These are phyloP conservation scores for Candida cerambycidarum DNA, from an alignment of 805 yeast genomes.

Conservation along the genomic window DNA sequence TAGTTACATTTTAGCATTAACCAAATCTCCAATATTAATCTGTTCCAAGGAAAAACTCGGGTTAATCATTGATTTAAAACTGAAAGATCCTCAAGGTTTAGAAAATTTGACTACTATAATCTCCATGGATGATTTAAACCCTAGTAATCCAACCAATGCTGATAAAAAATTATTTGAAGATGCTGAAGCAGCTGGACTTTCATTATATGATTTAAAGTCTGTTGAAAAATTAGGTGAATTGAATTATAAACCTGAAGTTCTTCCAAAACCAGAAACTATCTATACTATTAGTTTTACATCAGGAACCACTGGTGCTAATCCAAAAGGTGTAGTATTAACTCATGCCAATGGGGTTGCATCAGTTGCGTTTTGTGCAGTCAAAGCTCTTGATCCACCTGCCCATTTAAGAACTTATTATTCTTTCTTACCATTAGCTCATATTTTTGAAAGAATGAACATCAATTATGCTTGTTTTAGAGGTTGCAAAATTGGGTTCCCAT, in stretches of 20 bases:
- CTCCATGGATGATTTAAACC: slow-evolving; percentile 38
- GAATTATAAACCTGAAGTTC: slow-evolving; percentile 29
- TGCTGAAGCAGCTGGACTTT: slow-evolving; percentile 19
- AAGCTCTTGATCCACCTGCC: slow-evolving; percentile 8
- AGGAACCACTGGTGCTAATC: slow-evolving; percentile 68
- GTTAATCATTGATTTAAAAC: slow-evolving; percentile 29
- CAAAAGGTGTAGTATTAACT: slow-evolving; percentile 65
- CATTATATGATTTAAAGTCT: slow-evolving; percentile 29
- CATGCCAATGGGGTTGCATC: slow-evolving; percentile 54
- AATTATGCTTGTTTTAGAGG: slow-evolving; percentile 48
- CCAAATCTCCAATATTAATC: slow-evolving; percentile 55
- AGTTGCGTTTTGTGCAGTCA: slow-evolving; percentile 36
- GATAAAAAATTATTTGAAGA: slow-evolving; percentile 20
- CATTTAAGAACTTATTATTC: slow-evolving; percentile 21
- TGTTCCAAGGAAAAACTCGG: slow-evolving; percentile 34
- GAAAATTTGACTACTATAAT: slow-evolving; percentile 32
- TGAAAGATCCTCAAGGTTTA: slow-evolving; percentile 23
- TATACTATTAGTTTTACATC: slow-evolving; percentile 72
- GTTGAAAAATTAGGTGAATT: slow-evolving; percentile 32
- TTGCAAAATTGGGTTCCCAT: slow-evolving; percentile 53
- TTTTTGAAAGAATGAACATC: slow-evolving; percentile 51
- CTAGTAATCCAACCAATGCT: slow-evolving; percentile 24
- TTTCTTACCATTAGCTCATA: slow-evolving; percentile 61
- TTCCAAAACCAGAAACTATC: slow-evolving; percentile 49
- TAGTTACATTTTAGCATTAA: slow-evolving; percentile 57